A percentile compares a stretch with the other conserved stretches of the same genome.
Evolutionary conservation across 2,329 filamentous ascomycete genomes (phyloP).

Genomic region (Tolypocladium guangdongense): DNA sequence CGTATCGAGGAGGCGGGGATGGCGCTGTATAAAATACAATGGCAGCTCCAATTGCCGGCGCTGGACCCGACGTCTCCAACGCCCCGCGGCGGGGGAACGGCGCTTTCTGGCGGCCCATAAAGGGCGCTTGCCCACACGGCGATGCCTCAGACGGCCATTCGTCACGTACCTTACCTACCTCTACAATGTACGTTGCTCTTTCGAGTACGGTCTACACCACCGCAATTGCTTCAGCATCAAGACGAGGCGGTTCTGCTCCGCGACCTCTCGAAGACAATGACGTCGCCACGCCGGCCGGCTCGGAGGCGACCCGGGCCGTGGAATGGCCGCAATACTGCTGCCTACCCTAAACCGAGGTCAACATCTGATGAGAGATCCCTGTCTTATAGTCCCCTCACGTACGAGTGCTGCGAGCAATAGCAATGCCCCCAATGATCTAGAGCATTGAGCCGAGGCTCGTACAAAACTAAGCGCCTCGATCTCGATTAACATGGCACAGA

Average conservation of each 20-base stretch:
- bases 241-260: background rate
- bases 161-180: no score
- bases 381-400: no score
- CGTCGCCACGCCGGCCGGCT: background rate
- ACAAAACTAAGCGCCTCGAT: no score
- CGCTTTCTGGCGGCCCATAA: slow-evolving; percentile 3
- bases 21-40: background rate
- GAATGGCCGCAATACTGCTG: background rate
- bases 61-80: background rate
- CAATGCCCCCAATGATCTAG: no score
- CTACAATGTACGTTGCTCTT: slow-evolving; percentile 2
- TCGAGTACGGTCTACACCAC: no score
- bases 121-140: background rate
- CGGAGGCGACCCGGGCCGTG: background rate
- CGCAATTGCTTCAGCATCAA: background rate
- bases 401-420: no score
- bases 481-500: no score
- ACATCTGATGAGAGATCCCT: no score
- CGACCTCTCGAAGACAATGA: background rate
- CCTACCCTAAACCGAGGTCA: background rate
- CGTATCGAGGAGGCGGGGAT: background rate
- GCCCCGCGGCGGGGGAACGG: background rate
- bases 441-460: no score
- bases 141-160: background rate
- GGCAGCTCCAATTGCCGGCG: background rate